Evolutionary conservation across 164 flowering plant genomes (phyloP), one percentile per base, ranked within the genome.

Genomic region (Protea cynaroides): DNA sequence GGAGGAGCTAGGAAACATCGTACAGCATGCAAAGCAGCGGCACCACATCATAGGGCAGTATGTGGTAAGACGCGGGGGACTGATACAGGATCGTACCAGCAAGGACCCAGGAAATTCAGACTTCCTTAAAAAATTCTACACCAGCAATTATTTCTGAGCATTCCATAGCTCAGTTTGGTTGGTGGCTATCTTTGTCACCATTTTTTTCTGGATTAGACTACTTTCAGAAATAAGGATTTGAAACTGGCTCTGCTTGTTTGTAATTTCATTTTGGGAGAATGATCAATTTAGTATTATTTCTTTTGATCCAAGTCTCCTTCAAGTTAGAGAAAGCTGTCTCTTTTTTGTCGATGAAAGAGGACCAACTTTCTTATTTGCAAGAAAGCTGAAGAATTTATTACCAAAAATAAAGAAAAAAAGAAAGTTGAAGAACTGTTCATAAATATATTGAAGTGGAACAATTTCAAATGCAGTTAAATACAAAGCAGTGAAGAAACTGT

Each of bases 21-120:
- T 69, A 17, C 86, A 90, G 65, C 98, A 92, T 59, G 81, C 96
- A 24, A 92, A 92, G 82, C 96, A 92, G 74, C 82, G 98, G 64
- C 98, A 92, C 75, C 98, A 92, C 71, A 75, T 92, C 55, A 78
- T 93, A 63, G 98, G 98, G 14, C 97, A 90, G 57, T 88, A 92
- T 74, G 94, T 92, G 25, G 73, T 88, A 18, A 94, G 94, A 23
- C 66, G 22, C 10, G 89, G 82, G 4, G 89, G 82, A 4, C 84
- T 84, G 19, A 80, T 80, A 54, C 87, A 88, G 70, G 94, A 90
- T 56, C 25, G 24, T 40, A 77, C 75, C 43, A 38, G 70, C 64
- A 83, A 84, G 70, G 93, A 85, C 64, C 75, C 77, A 62, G 84
- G 78, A n/a, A 55, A 7, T 44, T 90, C 98, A 5, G 74, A 77